Base-by-base conservation (phyloP, 1,139 yeast species). In the Hansenula anomala region DNA sequence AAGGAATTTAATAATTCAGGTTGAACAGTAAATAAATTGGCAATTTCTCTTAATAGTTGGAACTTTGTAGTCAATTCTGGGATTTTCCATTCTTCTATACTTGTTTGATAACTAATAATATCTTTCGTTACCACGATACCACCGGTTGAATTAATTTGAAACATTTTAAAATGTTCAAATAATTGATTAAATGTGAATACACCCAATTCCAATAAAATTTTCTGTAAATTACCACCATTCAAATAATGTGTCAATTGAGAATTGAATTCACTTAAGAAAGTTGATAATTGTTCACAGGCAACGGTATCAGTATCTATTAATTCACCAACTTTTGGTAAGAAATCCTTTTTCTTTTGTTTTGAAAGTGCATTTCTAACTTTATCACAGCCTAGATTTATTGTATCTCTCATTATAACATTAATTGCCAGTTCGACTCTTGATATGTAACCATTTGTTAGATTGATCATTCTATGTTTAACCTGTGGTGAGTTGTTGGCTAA, bases 91-190 rank as follows among this genome's bases (percentile, higher is more conserved):
- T 66, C 69, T 44, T 83, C 94, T 38, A 90, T 75, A 0, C 77
- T 71, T 15, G 80, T 73, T 56, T 87, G 94, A 56, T 83, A 88
- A 28, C 86, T 75, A 33, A 86, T 83, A 7, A 86, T 79, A 62
- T 90, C 97, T 47, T 84, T 83, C 1, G 96, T 84, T n/a, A 87
- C 73, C 15, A 84, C 77, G 42, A 83, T 72, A 22, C 96, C 96
- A 37, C 97, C 97, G 11, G 81, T 75, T 3, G 89, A 79, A 51
- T 78, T 86, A 43, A 89, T 87, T 28, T 78, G 76, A 56, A 78
- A 85, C 54, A 80, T 84, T 47, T 82, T 81, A 55, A 83, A 81
- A 58, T 90, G 97, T 24, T 73, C 78, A 47, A 88, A 66, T 37
- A 90, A 63, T 37, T 77, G 68, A 33, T 73, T 71, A 51, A 84